Evolutionary conservation across 306 rosid species (phyloP).

Genomic region (Quercus berberidifolia): DNA sequence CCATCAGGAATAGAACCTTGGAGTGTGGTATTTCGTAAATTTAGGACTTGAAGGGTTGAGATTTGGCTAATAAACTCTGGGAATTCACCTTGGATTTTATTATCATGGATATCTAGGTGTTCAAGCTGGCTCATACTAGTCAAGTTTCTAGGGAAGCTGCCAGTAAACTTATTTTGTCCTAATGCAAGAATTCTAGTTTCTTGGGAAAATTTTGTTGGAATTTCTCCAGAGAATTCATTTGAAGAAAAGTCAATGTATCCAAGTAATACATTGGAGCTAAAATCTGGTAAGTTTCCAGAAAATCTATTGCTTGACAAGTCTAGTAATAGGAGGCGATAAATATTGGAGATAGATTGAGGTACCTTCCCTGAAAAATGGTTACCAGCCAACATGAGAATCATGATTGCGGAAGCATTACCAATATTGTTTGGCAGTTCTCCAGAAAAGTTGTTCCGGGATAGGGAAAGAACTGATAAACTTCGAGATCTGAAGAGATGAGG

Average conservation of each 20-base stretch:
- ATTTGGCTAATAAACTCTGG: neutral
- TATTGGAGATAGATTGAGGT: slow-evolving; percentile 22
- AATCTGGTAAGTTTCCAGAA: slow-evolving; percentile 17
- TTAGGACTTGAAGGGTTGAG: neutral
- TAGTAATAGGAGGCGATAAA: slow-evolving; percentile 25
- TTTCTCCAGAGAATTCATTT: slow-evolving; percentile 22
- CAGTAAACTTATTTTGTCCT: neutral
- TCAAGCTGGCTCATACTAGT: slow-evolving; percentile 13
- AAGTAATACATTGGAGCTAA: slow-evolving; percentile 9
- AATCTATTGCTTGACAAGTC: slow-evolving; percentile 28
- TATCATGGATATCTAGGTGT: slow-evolving; percentile 27
- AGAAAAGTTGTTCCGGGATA: slow-evolving; percentile 26
- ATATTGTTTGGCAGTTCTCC: slow-evolving; percentile 26
- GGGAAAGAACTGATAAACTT: slow-evolving; percentile 12
- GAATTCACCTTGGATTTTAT: neutral
- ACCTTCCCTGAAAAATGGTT: slow-evolving; percentile 27
- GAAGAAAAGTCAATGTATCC: slow-evolving; percentile 24
- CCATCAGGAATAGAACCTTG: too few species aligned
- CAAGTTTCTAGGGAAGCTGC: slow-evolving; percentile 24
- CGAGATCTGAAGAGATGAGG: slow-evolving; percentile 23
- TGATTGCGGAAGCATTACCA: slow-evolving; percentile 10
- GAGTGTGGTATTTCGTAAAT: too few species aligned
- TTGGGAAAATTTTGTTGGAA: slow-evolving; percentile 24
- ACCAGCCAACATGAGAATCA: slow-evolving; percentile 25
- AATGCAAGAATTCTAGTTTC: slow-evolving; percentile 16